Base-by-base conservation (phyloP, 306 rosid genomes). In the Albizia julibrissin region DNA sequence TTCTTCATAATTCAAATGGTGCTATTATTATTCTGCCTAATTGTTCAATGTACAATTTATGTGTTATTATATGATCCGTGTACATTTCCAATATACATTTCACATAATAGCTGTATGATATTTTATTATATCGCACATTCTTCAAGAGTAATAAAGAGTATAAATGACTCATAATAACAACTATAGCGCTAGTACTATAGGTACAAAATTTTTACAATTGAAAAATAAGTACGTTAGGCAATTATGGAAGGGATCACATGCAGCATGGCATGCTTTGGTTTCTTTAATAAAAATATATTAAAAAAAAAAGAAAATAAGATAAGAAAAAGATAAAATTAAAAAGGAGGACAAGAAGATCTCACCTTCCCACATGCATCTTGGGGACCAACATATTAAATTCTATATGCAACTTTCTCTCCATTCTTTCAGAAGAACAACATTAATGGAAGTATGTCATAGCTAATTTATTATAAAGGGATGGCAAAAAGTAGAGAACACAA, bases 351-450 rank as follows among this genome's bases (percentile, higher is more conserved):
- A 68, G 86, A 82, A 73, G 70, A 81, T 88, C 83, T 87, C 19
- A 27, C 82, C 87, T 84, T 86, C 86, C 90, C 99, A 89, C 97
- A 95, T 90, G 94, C 92, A 85, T 82, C 87, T 58, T 83, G 85
- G 95, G 94, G 92, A 91, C 95, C 91, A 86, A 69, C 81, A 90
- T 78, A 50, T 50, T 79, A 89, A 80, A 50, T 50, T 5, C 8
- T 18, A 22, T n/a, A 59, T 72, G 79, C 81, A 87, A 85, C 85
- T 80, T 80, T 74, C 81, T 80, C 80, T 79, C 75, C 83, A 79
- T 65, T 62, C 83, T 72, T 66, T 91, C 84, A 89, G 91, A 90
- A 91, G 95, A 29, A 64, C 3, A 62, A 13, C 69, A 64, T 64
- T n/a, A 29, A 5, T 12, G 18, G 16, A 13, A 27, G 69, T 4